phyloP scores from a whole-genome alignment of 352 stramenopile species.

The Globisporangium cylindrosporum region DNA sequence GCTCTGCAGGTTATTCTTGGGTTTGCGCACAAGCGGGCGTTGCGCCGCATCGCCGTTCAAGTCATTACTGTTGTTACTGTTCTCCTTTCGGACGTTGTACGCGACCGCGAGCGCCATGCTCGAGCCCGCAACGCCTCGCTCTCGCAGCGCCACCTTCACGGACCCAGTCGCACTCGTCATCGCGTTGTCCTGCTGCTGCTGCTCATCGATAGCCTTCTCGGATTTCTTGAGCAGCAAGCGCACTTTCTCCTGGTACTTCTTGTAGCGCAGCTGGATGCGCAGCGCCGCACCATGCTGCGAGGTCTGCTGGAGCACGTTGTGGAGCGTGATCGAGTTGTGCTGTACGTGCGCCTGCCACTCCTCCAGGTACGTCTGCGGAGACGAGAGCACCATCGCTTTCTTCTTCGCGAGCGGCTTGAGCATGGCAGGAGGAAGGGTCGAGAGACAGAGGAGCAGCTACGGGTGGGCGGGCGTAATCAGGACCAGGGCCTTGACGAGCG shows the following conservation, averaged over 20 bases:
- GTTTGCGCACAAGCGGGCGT: constrained; percentile 12
- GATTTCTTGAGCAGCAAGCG: constrained; percentile 55
- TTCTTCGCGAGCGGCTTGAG: constrained; percentile 40
- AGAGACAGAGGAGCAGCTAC: background rate
- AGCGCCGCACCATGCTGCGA: constrained; percentile 41
- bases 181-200: constrained; percentile 21
- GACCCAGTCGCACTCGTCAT: constrained; percentile 20
- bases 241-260: constrained; percentile 69
- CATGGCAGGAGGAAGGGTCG: constrained; percentile 17
- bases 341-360: constrained; percentile 39
- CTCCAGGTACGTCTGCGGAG: constrained; percentile 33
- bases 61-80: background rate
- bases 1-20: constrained; percentile 17
- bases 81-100: constrained; percentile 32
- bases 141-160: constrained; percentile 25
- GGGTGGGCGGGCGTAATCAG: background rate
- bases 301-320: constrained; percentile 33
- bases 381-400: constrained; percentile 38
- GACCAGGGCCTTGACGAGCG: background rate
- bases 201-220: constrained; percentile 31
- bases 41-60: background rate
- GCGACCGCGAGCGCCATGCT: constrained; percentile 63
- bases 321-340: constrained; percentile 19
- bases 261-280: constrained; percentile 74
- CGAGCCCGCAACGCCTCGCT: constrained; percentile 38